phyloP scores from a whole-genome alignment of 2,329 filamentous ascomycete species.

The Dryadomyces sulphureus region DNA sequence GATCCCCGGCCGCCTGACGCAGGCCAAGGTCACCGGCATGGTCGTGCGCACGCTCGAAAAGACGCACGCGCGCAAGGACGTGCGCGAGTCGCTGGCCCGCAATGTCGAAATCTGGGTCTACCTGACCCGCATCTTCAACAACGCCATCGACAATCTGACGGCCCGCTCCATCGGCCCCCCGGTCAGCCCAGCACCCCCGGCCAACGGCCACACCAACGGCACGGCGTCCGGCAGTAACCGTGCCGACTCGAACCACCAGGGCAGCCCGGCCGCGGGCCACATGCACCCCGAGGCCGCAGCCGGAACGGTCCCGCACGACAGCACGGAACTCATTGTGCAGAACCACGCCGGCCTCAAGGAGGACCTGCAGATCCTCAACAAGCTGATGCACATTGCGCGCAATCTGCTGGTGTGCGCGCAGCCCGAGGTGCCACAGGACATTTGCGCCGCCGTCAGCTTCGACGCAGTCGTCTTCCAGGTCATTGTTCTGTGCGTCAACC shows the following conservation, averaged over 20 bases:
- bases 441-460: constrained; percentile 48
- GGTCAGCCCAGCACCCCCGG: constrained; percentile 27
- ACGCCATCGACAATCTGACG: constrained; percentile 45
- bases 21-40: constrained; percentile 39
- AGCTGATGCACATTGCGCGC: constrained; percentile 50
- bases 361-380: constrained; percentile 48
- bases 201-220: neutral
- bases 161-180: constrained; percentile 43
- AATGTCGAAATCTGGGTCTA: constrained; percentile 54
- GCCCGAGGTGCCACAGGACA: constrained; percentile 49
- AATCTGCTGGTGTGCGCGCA: constrained; percentile 51
- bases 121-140: constrained; percentile 44
- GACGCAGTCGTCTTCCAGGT: constrained; percentile 53
- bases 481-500: constrained; percentile 50
- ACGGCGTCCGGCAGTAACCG: constrained; percentile 13
- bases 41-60: constrained; percentile 47
- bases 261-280: neutral
- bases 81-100: constrained; percentile 45
- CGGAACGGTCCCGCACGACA: constrained; percentile 32
- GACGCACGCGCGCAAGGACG: constrained; percentile 45
- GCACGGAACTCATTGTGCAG: constrained; percentile 46
- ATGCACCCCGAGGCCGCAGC: constrained; percentile 1
- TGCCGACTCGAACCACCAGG: neutral
- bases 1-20: constrained; percentile 38
- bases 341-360: constrained; percentile 47